Base-by-base conservation (phyloP, 2,329 filamentous ascomycete species). In the Paraphoma sp. region DNA sequence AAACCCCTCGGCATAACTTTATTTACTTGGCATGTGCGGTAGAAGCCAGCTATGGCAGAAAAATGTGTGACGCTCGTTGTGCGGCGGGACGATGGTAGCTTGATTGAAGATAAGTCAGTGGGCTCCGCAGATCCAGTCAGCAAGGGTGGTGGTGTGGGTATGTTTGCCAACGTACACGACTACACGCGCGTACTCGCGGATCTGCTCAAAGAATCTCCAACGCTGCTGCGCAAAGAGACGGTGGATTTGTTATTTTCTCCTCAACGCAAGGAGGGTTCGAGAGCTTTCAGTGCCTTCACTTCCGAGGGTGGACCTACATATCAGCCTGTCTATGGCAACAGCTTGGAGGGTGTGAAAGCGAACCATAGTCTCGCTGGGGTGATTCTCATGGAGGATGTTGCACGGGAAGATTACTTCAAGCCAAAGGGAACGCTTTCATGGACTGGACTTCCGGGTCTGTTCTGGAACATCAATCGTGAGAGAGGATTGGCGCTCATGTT, bases 1-100 rank as follows among this genome's bases (percentile, higher is more conserved):
- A 65, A 76, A 55, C 79, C 79, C 0, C 72, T 82, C 10, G 74
- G 71, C 2, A 69, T 82, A 52, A 57, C 38, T 1, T 60, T 60
- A 3, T 69, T 67, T 3, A 70, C 65, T 5, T 72, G 60, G 58
- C 58, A 68, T 44, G 51, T 68, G 3, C 45, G 47, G 4, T 38
- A 40, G 11, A 63, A 68, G n/a, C 63, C 63, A 7, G 28, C 59
- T 5, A 57, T 69, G 0, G 46, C 46, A 11, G 44, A 62, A 17
- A 67, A 63, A 43, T 49, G 66, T 23, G 65, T 71, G 56, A 46
- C 48, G 6, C 63, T 66, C 50, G 63, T 52, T n/a, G 45, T 47
- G 6, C 53, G 69, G 10, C 30, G 58, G 9, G 54, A 58, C 11
- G 64, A 69, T 18, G 68, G 69, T 0, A 51, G 31, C 8, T 47